Base-by-base conservation (phyloP, 192 early-diverging fungal genomes). In the Rhizophagus clarus region DNA sequence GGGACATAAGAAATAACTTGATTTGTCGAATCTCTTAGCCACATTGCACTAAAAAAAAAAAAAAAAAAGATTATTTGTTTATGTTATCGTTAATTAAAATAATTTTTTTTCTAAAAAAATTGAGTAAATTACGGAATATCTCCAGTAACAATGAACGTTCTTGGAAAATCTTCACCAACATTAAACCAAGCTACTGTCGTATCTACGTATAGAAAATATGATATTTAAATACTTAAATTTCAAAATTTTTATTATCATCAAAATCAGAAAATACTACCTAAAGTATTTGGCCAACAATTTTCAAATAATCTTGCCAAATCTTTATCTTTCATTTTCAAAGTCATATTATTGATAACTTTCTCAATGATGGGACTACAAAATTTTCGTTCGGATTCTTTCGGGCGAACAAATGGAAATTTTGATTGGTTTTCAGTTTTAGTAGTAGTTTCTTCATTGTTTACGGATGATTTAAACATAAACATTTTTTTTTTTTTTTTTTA, bases 61-160 rank as follows among this genome's bases (percentile, higher is more conserved):
- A 26, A 28, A 73, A 56, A 40, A 28, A 26, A 26, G 14, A 31
- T 73, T 73, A 22, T 71, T 40, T 8, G 8, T 40, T 0, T 40
- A 40, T 40, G 7, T 40, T 5, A 4, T 37, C 34, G 1, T 37
- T 37, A 37, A 32, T 32, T 32, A 32, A 32, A 32, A 32, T 32
- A 32, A 32, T 32, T 32, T 32, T 32, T 32, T 32, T 32, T 32
- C 3, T n/a, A 24, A 14, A 47, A 20, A 29, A 20, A 40, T 22
- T 29, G 5, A 42, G 9, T 17, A 42, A 34, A 70, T 31, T 37
- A 77, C 73, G 84, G 83, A 84, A 89, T 94, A 76, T 94, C 93
- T 31, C 93, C 93, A 0, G 93, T 94, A 1, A 94, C 87, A 11
- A 94, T 76, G 82, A 94, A 93, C 1, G 91, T 87, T 29, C 87